phyloP scores from a whole-genome alignment of 192 early-diverging fungal genomes.

The Backusella circina region DNA sequence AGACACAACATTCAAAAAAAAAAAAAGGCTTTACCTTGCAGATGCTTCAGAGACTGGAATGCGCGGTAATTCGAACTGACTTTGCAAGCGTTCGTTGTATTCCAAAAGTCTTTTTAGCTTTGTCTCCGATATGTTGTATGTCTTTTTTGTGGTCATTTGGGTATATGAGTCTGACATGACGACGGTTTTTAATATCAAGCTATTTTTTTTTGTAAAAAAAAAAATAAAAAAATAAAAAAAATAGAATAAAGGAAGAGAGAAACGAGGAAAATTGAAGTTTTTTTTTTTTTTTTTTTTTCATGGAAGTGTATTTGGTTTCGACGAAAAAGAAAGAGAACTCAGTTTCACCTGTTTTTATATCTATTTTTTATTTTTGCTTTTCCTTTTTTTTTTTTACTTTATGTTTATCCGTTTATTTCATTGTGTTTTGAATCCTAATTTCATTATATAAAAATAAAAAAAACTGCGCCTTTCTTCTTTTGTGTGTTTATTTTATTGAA shows the following conservation, averaged over 20 bases:
- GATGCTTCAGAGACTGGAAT: conserved; percentile 64
- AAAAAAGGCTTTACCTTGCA: neutral
- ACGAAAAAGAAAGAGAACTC: neutral
- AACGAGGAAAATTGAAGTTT: neutral
- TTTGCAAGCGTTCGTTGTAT: conserved; percentile 58
- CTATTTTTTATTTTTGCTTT: neutral
- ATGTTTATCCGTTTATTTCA: neutral
- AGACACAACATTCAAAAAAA: neutral
- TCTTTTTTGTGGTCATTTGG: conserved; percentile 9
- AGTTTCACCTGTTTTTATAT: neutral
- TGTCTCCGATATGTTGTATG: conserved; percentile 43
- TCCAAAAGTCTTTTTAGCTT: conserved; percentile 62
- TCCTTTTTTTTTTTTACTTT: neutral
- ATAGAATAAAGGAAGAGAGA: neutral
- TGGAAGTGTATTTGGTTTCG: neutral
- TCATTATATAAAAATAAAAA: too few species aligned
- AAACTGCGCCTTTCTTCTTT: too few species aligned
- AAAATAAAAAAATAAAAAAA: neutral
- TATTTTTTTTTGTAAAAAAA: too few species aligned
- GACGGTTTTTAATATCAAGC: neutral
- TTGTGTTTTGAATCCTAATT: neutral
- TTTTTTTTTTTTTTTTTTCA: too few species aligned
- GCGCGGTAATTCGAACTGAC: conserved; percentile 63
- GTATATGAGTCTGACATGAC: neutral
- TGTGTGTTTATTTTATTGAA: too few species aligned